Conservation (phyloP, 2,329 filamentous ascomycete genomes). For the Aspergillus fumigatiaffinis region DNA sequence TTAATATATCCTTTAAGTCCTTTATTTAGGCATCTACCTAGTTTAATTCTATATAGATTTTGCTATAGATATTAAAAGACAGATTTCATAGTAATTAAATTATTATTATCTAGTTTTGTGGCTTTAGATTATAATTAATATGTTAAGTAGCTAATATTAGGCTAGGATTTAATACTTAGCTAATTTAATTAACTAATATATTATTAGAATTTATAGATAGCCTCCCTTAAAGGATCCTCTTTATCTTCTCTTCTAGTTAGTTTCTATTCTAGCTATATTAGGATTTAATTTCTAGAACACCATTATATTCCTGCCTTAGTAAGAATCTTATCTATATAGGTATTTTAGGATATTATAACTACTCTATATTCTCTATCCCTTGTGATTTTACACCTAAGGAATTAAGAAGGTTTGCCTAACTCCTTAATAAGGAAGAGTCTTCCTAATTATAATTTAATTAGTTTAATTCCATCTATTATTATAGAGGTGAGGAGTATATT, state of each 20-base stretch:
- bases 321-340: not conserved
- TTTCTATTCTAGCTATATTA: not conserved
- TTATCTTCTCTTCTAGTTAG: not conserved
- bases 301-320: too few relatives aligned
- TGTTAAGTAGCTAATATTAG: not conserved
- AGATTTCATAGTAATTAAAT: not conserved
- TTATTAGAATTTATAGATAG: not conserved
- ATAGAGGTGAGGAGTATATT: not conserved
- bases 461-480: not conserved
- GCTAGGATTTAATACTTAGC: not conserved
- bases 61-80: not conserved
- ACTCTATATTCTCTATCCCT: not conserved
- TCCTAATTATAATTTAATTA: not conserved
- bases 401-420: not conserved
- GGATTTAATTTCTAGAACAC: not conserved
- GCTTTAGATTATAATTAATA: not conserved
- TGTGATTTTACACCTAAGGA: not conserved
- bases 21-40: not conserved
- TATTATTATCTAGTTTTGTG: not conserved
- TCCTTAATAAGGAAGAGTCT: not conserved
- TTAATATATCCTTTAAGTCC: not conserved
- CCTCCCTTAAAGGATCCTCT: not conserved
- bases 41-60: not conserved
- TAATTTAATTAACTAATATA: not conserved
- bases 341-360: not conserved